Conservation (phyloP, 2,329 filamentous ascomycete species). For the Xylariomycetidae sp. region DNA sequence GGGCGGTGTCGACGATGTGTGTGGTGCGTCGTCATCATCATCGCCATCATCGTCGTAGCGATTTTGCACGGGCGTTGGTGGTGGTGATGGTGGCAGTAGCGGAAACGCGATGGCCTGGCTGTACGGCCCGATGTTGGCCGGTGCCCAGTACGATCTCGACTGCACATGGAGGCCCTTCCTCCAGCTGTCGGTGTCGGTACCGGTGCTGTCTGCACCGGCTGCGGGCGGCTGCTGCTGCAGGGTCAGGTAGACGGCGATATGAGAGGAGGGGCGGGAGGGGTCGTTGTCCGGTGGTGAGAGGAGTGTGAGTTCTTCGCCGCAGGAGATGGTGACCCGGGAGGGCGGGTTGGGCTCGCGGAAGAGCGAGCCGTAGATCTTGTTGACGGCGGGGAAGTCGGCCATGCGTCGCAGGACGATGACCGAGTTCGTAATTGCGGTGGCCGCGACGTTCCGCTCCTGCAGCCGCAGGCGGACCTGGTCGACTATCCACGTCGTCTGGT, state of each 20-base stretch:
- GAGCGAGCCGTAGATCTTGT: slow-evolving; percentile 68
- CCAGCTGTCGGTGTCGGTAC: slow-evolving; percentile 25
- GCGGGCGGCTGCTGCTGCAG: slow-evolving; percentile 28
- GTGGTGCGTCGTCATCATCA: slow-evolving; percentile 17
- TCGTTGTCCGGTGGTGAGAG: slow-evolving; percentile 50
- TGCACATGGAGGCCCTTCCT: slow-evolving; percentile 76
- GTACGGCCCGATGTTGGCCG: slow-evolving; percentile 95
- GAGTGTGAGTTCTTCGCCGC: slow-evolving; percentile 50
- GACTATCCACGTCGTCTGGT: slow-evolving; percentile 46
- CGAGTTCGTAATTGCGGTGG: slow-evolving; percentile 47
- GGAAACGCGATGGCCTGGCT: slow-evolving; percentile 74
- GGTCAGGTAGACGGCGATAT: slow-evolving; percentile 55
- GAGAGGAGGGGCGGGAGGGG: no score
- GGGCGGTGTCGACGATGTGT: slow-evolving; percentile 4
- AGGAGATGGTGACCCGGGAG: slow-evolving; percentile 76
- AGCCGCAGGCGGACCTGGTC: slow-evolving; percentile 39
- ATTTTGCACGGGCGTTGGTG: not conserved
- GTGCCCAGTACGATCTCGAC: slow-evolving; percentile 92
- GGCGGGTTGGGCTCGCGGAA: slow-evolving; percentile 80
- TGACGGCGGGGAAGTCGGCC: slow-evolving; percentile 71
- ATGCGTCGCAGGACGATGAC: slow-evolving; percentile 73
- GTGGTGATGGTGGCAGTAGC: slow-evolving; percentile 22
- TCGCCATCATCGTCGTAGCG: no score
- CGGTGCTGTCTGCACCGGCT: slow-evolving; percentile 13
- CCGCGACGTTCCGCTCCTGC: slow-evolving; percentile 26